These are phyloP conservation scores for Nitzschia sp. DNA, from an alignment of 108 stramenopile genomes.

Conservation along the genomic window DNA sequence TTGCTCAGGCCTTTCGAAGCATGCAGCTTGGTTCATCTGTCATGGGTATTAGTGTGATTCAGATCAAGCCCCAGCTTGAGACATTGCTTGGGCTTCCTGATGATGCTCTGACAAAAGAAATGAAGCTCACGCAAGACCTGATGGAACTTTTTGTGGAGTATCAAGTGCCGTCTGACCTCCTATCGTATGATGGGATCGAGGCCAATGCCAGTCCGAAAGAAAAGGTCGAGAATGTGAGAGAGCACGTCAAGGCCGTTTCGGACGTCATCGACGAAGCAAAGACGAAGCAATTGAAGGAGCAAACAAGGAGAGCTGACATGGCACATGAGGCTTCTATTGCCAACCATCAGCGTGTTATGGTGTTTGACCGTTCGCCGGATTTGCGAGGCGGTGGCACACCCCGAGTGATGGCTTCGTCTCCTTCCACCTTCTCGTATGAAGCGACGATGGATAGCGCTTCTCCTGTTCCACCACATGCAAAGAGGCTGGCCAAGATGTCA, in stretches of 20 bases:
- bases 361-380: background rate
- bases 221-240: constrained; percentile 63
- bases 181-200: constrained; percentile 68
- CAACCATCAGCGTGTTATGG: no score
- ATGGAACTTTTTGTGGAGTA: constrained; percentile 85
- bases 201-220: constrained; percentile 36
- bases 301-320: constrained; percentile 59
- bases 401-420: background rate
- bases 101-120: constrained; percentile 80
- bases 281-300: constrained; percentile 55
- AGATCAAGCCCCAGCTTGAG: constrained; percentile 91
- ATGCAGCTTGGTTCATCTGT: constrained; percentile 87
- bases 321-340: constrained; percentile 11
- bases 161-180: constrained; percentile 85
- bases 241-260: constrained; percentile 64
- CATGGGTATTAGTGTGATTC: constrained; percentile 76
- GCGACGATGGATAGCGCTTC: background rate
- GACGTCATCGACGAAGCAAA: constrained; percentile 59
- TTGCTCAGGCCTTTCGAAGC: constrained; percentile 74
- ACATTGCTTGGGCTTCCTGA: constrained; percentile 63
- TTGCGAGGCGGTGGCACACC: background rate
- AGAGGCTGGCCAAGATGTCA: background rate
- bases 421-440: background rate
- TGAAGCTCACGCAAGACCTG: constrained; percentile 82
- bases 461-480: background rate